phyloP scores from a whole-genome alignment of 805 yeast species.

The Hanseniaspora thailandica region DNA sequence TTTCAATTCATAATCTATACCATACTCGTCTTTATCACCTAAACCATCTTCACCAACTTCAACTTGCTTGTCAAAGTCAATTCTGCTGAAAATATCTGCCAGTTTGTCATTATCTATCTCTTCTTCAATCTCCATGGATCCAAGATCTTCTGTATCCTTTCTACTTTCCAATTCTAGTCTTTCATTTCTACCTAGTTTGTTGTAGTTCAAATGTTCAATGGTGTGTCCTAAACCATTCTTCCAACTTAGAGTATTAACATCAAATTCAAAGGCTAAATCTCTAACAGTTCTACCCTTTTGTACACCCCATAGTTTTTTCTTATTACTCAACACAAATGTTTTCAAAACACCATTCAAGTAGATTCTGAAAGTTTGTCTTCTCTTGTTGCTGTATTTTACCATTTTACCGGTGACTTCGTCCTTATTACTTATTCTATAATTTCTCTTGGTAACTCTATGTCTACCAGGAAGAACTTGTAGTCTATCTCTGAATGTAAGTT shows the following conservation, averaged over 20 bases:
- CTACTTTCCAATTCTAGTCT: background rate
- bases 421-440: conserved; percentile 23
- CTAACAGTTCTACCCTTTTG: conserved; percentile 51
- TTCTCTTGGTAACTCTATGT: conserved; percentile 44
- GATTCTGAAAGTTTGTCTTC: conserved; percentile 52
- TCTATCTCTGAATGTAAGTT: conserved; percentile 34
- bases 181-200: conserved; percentile 18
- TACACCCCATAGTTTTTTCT: conserved; percentile 84
- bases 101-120: conserved; percentile 36
- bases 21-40: conserved; percentile 31
- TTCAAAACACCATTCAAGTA: conserved; percentile 42
- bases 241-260: conserved; percentile 51
- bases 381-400: conserved; percentile 18
- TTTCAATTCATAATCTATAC: conserved; percentile 38
- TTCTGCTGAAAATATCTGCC: conserved; percentile 36
- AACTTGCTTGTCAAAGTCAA: conserved; percentile 44
- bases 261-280: conserved; percentile 54
- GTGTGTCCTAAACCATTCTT: conserved; percentile 67
- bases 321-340: conserved; percentile 42
- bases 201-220: conserved; percentile 44
- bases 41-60: conserved; percentile 29
- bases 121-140: conserved; percentile 25
- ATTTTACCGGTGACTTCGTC: conserved; percentile 26
- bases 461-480: conserved; percentile 46
- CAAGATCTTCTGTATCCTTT: conserved; percentile 12